Evolutionary conservation across 768 basidiomycete species (phyloP).

Genomic region (Naganishia vaughanmartiniae): DNA sequence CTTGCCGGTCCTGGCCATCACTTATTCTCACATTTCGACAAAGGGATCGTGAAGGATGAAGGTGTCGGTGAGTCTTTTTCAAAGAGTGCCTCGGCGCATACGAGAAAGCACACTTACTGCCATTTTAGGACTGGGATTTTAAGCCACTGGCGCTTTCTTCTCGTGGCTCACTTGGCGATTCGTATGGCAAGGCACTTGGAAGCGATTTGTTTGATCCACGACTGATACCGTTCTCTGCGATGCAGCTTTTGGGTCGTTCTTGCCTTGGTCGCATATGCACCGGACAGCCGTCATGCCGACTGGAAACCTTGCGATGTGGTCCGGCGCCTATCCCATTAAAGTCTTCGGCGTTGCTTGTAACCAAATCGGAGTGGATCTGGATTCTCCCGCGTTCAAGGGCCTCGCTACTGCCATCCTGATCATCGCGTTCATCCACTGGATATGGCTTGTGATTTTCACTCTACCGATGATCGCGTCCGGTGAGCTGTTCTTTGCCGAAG

Average conservation of each 20-base stretch:
- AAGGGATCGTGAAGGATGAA: conserved; percentile 18
- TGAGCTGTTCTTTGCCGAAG: conserved; percentile 32
- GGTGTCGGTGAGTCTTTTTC: conserved; percentile 22
- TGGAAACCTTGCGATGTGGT: conserved; percentile 37
- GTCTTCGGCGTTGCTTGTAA: conserved; percentile 30
- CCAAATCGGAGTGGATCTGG: conserved; percentile 33
- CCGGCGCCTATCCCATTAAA: conserved; percentile 32
- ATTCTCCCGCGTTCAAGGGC: conserved; percentile 34
- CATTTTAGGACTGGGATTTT: conserved; percentile 30
- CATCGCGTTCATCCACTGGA: conserved; percentile 30
- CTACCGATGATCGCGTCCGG: conserved; percentile 32
- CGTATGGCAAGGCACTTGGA: conserved; percentile 27
- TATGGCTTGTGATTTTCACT: conserved; percentile 32
- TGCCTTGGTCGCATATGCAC: conserved; percentile 30
- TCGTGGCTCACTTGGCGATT: conserved; percentile 31
- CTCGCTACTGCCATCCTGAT: conserved; percentile 30
- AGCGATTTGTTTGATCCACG: neutral
- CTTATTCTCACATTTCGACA: conserved; percentile 29
- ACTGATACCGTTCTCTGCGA: neutral
- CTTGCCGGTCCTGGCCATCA: conserved; percentile 33
- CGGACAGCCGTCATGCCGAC: conserved; percentile 26
- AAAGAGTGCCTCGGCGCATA: neutral
- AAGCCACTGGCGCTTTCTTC: conserved; percentile 31
- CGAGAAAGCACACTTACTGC: neutral
- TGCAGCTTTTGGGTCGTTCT: conserved; percentile 36